Evolutionary conservation across 257 asterid species (phyloP), one percentile per base, ranked within the genome.

Genomic region (Penstemon barbatus): DNA sequence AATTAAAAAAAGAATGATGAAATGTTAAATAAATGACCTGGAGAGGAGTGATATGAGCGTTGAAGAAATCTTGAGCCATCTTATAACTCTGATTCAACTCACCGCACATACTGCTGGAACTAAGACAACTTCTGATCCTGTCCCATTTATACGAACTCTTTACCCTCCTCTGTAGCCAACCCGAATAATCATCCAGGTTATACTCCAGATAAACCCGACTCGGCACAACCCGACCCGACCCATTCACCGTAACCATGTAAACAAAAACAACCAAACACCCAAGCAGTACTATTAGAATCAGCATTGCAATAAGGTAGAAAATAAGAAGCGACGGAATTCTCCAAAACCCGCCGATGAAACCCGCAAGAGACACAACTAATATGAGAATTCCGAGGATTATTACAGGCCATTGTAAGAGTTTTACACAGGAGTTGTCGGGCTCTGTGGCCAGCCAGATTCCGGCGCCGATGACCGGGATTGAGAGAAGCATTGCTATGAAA

Each of bases 41-140:
- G 74, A 92, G 54, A 0, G 98, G 97, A 44, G 66, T 83, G 73
- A 92, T 83, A 57, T 60, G 91, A 5, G 97, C 97, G 76, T 86
- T 78, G 78, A 92, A 92, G 82, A 92, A 92, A 87, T 92, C 97
- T 79, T 87, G 98, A 63, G 98, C 95, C 91, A 83, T 84, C 2
- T 81, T 67, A 42, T 87, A 92, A 40, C 84, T 92, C 83, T 92
- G 97, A 48, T 85, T 92, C 80, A 92, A 55, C 81, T 86, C 87
- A 13, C 81, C 82, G 52, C 98, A 92, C 83, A 75, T 81, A 12
- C 71, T 80, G 2, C 86, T 64, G n/a, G 95, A 83, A 73, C 97
- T 87, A 33, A 92, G 86, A 58, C 98, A 92, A 4, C 69, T 69
- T 57, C 86, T 73, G 15, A 92, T 87, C 80, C 91, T 66, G n/a